Evolutionary conservation across 2,329 filamentous ascomycete genomes (phyloP).

Genomic region (Aspergillus piperis): DNA sequence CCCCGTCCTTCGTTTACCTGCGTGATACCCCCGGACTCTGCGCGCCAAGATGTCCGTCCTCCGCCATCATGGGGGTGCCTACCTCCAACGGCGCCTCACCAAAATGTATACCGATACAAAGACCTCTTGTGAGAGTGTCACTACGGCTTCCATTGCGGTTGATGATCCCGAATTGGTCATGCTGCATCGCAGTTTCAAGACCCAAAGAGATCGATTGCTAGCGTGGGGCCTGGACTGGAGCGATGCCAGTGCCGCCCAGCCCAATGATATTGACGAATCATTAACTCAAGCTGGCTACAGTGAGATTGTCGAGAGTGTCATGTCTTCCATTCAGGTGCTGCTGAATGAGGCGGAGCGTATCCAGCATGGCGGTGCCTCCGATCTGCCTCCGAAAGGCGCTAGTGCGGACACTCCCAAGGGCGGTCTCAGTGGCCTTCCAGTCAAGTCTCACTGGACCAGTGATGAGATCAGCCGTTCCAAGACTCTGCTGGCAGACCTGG

Average conservation of each 20-base stretch:
- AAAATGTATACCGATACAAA: conserved; percentile 67
- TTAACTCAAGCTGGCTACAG: conserved; percentile 63
- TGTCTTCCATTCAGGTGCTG: conserved; percentile 64
- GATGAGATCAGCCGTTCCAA: conserved; percentile 58
- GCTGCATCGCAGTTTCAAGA: conserved; percentile 61
- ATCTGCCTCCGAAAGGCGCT: conserved; percentile 39
- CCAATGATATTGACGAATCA: conserved; percentile 64
- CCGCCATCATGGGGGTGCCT: conserved; percentile 47
- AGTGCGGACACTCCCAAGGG: conserved; percentile 34
- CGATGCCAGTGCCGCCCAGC: conserved; percentile 58
- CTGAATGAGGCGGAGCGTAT: conserved; percentile 63
- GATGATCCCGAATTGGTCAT: conserved; percentile 57
- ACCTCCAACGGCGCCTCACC: conserved; percentile 54
- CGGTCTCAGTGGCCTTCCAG: conserved; percentile 32
- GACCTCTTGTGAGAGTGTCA: conserved; percentile 59
- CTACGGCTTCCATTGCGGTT: conserved; percentile 49
- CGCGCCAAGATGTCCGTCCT: conserved; percentile 49
- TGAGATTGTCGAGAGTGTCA: conserved; percentile 64
- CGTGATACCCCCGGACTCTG: conserved; percentile 13
- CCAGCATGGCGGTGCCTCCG: conserved; percentile 48
- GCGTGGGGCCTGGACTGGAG: conserved; percentile 69
- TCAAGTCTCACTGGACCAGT: conserved; percentile 49
- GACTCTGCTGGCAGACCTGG: conserved; percentile 61
- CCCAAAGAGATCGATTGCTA: conserved; percentile 64
- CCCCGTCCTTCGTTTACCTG: conserved; percentile 8